These are phyloP conservation scores for Alternaria panax DNA, from an alignment of 2,329 filamentous ascomycete genomes.

Conservation along the genomic window DNA sequence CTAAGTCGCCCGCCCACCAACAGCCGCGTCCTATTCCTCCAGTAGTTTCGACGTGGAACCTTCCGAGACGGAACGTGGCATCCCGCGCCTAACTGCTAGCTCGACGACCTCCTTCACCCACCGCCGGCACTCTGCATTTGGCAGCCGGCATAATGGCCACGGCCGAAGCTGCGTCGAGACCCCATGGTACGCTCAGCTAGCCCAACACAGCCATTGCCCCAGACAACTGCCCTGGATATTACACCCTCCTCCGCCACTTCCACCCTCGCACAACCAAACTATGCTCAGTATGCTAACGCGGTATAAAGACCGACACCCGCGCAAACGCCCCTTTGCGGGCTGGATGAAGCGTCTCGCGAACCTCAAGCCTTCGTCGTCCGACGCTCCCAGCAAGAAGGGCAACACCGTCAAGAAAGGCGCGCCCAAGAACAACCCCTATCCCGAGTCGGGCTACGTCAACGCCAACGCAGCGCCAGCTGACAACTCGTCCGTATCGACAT, in stretches of 20 bases:
- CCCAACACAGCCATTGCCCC: slow-evolving; percentile 35
- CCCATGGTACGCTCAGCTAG: slow-evolving; percentile 51
- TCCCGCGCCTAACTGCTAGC: slow-evolving; percentile 7
- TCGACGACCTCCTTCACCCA: slow-evolving; percentile 1
- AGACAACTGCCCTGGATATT: not conserved
- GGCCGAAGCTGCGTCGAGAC: slow-evolving; percentile 53
- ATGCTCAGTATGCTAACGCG: slow-evolving; percentile 31
- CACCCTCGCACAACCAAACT: slow-evolving; percentile 3
- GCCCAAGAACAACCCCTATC: slow-evolving; percentile 90
- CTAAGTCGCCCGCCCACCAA: not conserved
- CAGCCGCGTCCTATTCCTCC: not conserved
- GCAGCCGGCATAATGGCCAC: slow-evolving; percentile 50
- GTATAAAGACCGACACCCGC: slow-evolving; percentile 71
- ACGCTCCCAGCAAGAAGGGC: slow-evolving; percentile 56
- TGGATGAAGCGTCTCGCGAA: slow-evolving; percentile 95
- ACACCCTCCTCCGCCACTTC: slow-evolving; percentile 4
- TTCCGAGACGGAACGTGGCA: slow-evolving; percentile 13
- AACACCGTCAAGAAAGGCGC: slow-evolving; percentile 63
- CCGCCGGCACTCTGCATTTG: slow-evolving; percentile 14
- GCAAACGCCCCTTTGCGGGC: slow-evolving; percentile 85
- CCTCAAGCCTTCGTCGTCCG: slow-evolving; percentile 79
- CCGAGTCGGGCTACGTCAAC: slow-evolving; percentile 73
- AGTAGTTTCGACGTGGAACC: slow-evolving; percentile 19
- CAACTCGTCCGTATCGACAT: slow-evolving; percentile 58
- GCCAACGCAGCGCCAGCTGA: slow-evolving; percentile 50